phyloP scores from a whole-genome alignment of 306 rosid species.

The Lathyrus sativus region DNA sequence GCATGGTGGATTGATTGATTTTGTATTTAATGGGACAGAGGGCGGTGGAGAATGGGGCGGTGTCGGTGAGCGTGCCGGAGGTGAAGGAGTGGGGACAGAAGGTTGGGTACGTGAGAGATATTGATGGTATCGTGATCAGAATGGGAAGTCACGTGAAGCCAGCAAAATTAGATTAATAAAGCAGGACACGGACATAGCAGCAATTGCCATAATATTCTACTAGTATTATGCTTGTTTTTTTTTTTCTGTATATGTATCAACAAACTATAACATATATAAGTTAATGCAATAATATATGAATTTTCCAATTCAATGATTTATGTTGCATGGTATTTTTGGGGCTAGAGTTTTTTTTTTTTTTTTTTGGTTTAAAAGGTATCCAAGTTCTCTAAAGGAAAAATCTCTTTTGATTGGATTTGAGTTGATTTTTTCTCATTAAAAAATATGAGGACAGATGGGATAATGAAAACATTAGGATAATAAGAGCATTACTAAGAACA shows the following conservation, averaged over 20 bases:
- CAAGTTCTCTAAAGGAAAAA: too few species aligned
- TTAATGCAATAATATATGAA: not conserved
- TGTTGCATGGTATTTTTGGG: too few species aligned
- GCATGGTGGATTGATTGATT: not conserved
- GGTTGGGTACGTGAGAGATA: constrained; percentile 81
- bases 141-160: constrained; percentile 70
- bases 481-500: too few species aligned
- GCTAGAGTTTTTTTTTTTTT: too few species aligned
- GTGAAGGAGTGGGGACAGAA: constrained; percentile 83
- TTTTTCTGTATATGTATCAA: not conserved
- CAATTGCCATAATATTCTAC: not conserved
- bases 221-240: not conserved
- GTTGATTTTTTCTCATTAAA: too few species aligned
- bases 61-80: constrained; percentile 71
- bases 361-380: too few species aligned
- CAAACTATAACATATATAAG: not conserved
- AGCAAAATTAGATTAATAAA: not conserved
- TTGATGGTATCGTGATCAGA: constrained; percentile 75
- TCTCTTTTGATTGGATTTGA: too few species aligned
- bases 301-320: not conserved
- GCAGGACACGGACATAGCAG: too few species aligned
- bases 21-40: constrained; percentile 44
- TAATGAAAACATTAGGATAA: too few species aligned
- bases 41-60: constrained; percentile 88
- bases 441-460: too few species aligned